Conservation (phyloP, 2,329 filamentous ascomycete species). For the Fusarium sp. region DNA sequence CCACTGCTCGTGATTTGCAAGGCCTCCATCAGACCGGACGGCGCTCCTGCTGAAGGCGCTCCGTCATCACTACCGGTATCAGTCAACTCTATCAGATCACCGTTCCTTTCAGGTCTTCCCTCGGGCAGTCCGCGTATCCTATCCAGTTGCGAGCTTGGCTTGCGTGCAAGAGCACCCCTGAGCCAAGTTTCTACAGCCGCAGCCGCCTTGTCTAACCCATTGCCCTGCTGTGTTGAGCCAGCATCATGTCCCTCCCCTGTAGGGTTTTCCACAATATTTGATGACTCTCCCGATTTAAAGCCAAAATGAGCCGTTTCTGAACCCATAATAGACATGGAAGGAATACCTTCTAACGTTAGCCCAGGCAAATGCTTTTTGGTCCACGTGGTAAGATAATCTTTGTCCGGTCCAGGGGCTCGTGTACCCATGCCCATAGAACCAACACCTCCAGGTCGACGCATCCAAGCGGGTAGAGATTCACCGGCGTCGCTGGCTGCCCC, state of each 20-base stretch:
- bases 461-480: slow-evolving; percentile 67
- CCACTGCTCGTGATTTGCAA: slow-evolving; percentile 51
- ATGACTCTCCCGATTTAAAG: slow-evolving; percentile 56
- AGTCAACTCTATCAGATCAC: slow-evolving; percentile 79
- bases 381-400: slow-evolving; percentile 86
- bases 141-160: slow-evolving; percentile 64
- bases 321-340: slow-evolving; percentile 74
- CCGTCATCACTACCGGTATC: slow-evolving; percentile 71
- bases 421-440: slow-evolving; percentile 81
- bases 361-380: slow-evolving; percentile 86
- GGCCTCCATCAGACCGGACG: slow-evolving; percentile 50
- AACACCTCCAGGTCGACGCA: slow-evolving; percentile 88
- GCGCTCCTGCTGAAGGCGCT: slow-evolving; percentile 42
- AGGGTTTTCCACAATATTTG: slow-evolving; percentile 64
- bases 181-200: slow-evolving; percentile 92
- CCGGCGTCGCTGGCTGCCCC: slow-evolving; percentile 53
- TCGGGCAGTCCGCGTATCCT: slow-evolving; percentile 54
- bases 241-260: slow-evolving; percentile 62
- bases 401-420: slow-evolving; percentile 81
- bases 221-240: slow-evolving; percentile 60
- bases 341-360: slow-evolving; percentile 76
- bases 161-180: slow-evolving; percentile 79
- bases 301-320: slow-evolving; percentile 70
- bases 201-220: slow-evolving; percentile 82
- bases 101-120: slow-evolving; percentile 55